phyloP scores from a whole-genome alignment of 2,329 filamentous ascomycete species.

The Cercospora sp. region DNA sequence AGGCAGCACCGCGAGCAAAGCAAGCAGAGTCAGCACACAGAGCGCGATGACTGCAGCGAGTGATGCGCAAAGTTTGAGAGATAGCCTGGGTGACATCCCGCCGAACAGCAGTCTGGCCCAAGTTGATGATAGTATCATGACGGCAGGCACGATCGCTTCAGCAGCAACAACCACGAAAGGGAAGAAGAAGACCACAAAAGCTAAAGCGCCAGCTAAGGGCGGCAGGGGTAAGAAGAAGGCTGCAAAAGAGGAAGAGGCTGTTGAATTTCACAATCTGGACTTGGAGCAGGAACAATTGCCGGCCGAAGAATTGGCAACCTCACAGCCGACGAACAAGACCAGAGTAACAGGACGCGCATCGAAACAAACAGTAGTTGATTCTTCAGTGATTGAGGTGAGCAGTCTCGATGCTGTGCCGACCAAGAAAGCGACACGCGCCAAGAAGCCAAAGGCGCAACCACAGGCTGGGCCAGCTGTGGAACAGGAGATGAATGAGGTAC shows the following conservation, averaged over 20 bases:
- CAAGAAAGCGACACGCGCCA: conserved; percentile 34
- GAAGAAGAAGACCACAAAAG: conserved; percentile 41
- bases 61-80: conserved; percentile 29
- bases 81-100: conserved; percentile 23
- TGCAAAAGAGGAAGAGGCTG: conserved; percentile 19
- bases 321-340: conserved; percentile 27
- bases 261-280: conserved; percentile 23
- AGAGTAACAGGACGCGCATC: conserved; percentile 28
- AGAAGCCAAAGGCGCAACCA: conserved; percentile 37
- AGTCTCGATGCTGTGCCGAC: conserved; percentile 28
- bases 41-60: conserved; percentile 32
- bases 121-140: conserved; percentile 60
- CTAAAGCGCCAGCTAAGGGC: conserved; percentile 50
- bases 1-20: conserved; percentile 59
- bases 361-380: conserved; percentile 31
- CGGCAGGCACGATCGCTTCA: conserved; percentile 45
- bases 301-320: conserved; percentile 18
- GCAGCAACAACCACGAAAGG: conserved; percentile 34
- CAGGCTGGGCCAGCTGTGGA: conserved; percentile 26
- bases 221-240: conserved; percentile 38
- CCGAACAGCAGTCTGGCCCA: conserved; percentile 33
- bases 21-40: conserved; percentile 62
- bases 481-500: conserved; percentile 18
- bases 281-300: conserved; percentile 19
- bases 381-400: conserved; percentile 34